Conservation (phyloP, 1,284 basidiomycete genomes). For the Ganoderma sinense region DNA sequence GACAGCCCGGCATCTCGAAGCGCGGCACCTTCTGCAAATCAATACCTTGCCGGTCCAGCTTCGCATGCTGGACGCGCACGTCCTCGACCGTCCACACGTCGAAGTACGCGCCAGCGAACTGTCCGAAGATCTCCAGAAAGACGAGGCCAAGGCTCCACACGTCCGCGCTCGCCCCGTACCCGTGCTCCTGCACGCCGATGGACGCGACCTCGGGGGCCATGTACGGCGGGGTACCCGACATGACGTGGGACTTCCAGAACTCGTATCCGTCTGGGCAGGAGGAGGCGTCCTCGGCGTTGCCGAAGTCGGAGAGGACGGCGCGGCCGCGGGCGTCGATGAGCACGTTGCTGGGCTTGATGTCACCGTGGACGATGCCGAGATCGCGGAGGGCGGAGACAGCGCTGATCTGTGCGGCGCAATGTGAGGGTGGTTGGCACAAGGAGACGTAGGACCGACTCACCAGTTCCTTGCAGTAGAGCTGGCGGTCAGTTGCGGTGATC, state of each 20-base stretch:
- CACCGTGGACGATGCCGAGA: constrained; percentile 30
- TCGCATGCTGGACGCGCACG: constrained; percentile 5
- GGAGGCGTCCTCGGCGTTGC: constrained; percentile 40
- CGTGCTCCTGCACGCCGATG: background rate
- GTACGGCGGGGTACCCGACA: background rate
- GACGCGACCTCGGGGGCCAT: constrained; percentile 24
- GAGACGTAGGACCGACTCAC: background rate
- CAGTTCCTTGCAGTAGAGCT: constrained; percentile 11
- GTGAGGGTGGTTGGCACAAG: background rate
- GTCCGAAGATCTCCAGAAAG: constrained; percentile 30
- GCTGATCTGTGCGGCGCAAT: constrained; percentile 24
- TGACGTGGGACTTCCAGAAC: background rate
- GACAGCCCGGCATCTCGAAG: background rate
- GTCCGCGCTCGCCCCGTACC: constrained; percentile 31
- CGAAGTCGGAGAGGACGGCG: constrained; percentile 34
- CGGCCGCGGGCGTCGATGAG: constrained; percentile 31
- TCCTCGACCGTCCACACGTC: background rate
- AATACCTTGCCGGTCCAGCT: background rate
- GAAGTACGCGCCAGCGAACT: constrained; percentile 12
- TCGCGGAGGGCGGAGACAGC: constrained; percentile 28
- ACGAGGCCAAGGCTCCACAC: constrained; percentile 35
- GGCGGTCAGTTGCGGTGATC: background rate
- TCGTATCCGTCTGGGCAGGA: constrained; percentile 39
- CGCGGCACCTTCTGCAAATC: background rate
- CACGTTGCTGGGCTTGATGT: constrained; percentile 39